A percentile compares a stretch with the other conserved stretches of the same genome.
Conservation (phyloP, 176 grass and related monocot genomes). For the Oryza meyeriana region DNA sequence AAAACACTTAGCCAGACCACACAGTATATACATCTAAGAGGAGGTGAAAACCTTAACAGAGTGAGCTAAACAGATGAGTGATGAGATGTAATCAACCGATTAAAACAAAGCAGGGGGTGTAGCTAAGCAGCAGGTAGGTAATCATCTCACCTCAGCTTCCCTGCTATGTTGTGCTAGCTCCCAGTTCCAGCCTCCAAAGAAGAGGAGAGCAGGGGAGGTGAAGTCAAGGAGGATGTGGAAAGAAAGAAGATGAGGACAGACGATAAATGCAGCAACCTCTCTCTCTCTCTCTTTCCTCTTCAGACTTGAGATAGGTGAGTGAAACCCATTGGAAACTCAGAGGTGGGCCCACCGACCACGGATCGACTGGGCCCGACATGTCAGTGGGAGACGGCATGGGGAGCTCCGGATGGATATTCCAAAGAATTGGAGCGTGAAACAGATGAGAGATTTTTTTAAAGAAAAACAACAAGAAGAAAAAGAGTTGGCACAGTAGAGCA, state of each 20-base stretch:
- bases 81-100: not conserved
- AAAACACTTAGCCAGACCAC: not conserved
- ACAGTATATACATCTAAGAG: not conserved
- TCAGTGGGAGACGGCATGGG: not conserved
- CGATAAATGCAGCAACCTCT: not conserved
- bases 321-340: not conserved
- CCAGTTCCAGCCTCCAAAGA: not conserved
- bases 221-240: slow-evolving; percentile 11
- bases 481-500: no score
- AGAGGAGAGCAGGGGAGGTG: not conserved
- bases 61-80: not conserved
- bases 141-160: not conserved
- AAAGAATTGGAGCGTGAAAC: not conserved
- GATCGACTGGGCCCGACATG: not conserved
- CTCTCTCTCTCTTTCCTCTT: not conserved
- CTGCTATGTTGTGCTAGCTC: not conserved
- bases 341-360: not conserved
- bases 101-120: not conserved
- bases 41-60: not conserved
- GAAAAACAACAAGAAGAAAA: not conserved
- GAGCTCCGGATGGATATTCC: not conserved
- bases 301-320: not conserved
- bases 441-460: not conserved
- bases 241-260: not conserved
- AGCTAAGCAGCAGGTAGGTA: not conserved